Evolutionary conservation across 2,329 filamentous ascomycete species (phyloP).

Genomic region (Dactylellina haptotyla): DNA sequence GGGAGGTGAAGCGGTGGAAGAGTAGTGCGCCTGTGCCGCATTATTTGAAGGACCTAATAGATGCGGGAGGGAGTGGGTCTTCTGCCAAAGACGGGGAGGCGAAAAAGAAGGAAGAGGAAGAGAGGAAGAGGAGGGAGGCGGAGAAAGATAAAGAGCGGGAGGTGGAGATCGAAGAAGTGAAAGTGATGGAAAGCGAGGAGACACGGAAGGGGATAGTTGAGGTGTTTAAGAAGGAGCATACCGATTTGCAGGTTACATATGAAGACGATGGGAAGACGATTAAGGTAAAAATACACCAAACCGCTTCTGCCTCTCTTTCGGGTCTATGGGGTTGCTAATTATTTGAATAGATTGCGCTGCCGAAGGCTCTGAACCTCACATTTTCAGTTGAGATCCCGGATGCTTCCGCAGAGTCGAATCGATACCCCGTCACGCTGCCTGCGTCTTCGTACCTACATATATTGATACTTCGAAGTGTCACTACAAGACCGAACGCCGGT

Average conservation of each 20-base stretch:
- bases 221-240: conserved; percentile 37
- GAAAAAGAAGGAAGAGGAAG: conserved; percentile 38
- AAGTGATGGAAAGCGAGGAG: conserved; percentile 30
- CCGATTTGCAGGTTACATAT: conserved; percentile 27
- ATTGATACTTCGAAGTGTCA: conserved; percentile 40
- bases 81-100: conserved; percentile 24
- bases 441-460: conserved; percentile 37
- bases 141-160: conserved; percentile 40
- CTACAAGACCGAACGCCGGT: conserved; percentile 42
- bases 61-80: neutral
- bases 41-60: conserved; percentile 39
- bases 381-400: conserved; percentile 41
- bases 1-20: conserved; percentile 48
- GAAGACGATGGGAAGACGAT: conserved; percentile 37
- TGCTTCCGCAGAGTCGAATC: conserved; percentile 22
- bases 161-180: conserved; percentile 36
- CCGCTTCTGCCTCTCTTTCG: no score
- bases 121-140: conserved; percentile 25
- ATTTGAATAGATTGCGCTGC: conserved; percentile 17
- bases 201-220: conserved; percentile 31
- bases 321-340: neutral
- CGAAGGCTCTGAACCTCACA: conserved; percentile 25
- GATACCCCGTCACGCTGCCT: conserved; percentile 38
- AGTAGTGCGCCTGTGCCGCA: conserved; percentile 38
- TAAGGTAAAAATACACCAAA: conserved; percentile 24